Evolutionary conservation across 2,329 filamentous ascomycete species (phyloP).

Genomic region (Fusarium vanettenii): DNA sequence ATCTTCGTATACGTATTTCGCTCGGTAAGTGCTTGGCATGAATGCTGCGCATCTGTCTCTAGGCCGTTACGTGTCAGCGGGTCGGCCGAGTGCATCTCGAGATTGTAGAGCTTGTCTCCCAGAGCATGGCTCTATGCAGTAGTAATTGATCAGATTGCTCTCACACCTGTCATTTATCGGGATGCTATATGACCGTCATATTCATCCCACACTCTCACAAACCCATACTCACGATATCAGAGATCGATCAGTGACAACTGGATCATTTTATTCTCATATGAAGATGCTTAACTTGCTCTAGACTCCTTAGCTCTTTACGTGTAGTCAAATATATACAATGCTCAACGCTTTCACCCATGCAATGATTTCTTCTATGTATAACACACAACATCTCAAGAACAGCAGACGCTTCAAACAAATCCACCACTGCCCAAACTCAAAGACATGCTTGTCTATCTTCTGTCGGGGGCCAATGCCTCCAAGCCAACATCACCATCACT

Average conservation of each 20-base stretch:
- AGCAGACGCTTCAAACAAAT: neutral
- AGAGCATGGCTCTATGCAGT: no score
- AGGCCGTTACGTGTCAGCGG: neutral
- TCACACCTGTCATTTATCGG: neutral
- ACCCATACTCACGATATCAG: neutral
- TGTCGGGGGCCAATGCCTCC: neutral
- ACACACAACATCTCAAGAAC: neutral
- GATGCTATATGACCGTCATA: no score
- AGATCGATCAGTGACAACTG: neutral
- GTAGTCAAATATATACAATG: neutral
- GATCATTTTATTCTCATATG: neutral
- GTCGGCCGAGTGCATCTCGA: neutral
- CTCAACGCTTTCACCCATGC: neutral
- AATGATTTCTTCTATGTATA: neutral
- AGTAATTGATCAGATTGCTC: no score
- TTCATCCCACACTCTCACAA: neutral
- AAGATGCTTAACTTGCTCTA: neutral
- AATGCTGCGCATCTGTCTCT: neutral
- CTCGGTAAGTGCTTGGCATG: neutral
- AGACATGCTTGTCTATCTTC: neutral
- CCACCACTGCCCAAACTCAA: neutral
- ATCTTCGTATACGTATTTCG: neutral
- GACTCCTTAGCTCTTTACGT: neutral
- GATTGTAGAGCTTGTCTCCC: no score
- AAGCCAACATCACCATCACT: neutral